phyloP scores from a whole-genome alignment of 345 rosid species.

The Salix arbutifolia region DNA sequence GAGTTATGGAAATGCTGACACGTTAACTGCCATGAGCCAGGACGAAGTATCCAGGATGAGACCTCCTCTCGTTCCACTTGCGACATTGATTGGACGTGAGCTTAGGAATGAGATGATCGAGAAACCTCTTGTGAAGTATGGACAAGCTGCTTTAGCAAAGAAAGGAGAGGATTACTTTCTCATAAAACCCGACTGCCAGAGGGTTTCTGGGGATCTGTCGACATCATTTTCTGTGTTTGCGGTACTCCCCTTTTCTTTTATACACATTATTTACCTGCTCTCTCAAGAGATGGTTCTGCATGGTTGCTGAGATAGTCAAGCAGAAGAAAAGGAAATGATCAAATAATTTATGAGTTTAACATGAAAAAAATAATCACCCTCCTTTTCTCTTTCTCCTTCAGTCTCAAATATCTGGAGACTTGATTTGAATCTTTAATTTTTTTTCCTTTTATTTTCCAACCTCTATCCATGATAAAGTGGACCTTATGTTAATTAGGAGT shows the following conservation, averaged over 20 bases:
- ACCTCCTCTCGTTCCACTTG: slow-evolving; percentile 82
- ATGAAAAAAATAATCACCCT: not conserved
- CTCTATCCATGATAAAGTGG: not conserved
- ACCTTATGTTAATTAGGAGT: not conserved
- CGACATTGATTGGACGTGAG: slow-evolving; percentile 87
- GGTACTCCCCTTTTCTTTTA: slow-evolving; percentile 37
- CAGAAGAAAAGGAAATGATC: not conserved
- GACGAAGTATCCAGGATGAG: slow-evolving; percentile 58
- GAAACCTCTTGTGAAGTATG: slow-evolving; percentile 81
- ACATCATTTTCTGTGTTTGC: slow-evolving; percentile 93
- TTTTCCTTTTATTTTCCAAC: not conserved
- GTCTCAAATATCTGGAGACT: not conserved
- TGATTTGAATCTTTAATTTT: not conserved
- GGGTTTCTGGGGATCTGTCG: slow-evolving; percentile 72
- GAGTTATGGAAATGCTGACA: slow-evolving; percentile 44
- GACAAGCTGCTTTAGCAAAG: slow-evolving; percentile 95
- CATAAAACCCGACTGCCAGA: slow-evolving; percentile 68
- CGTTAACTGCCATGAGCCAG: slow-evolving; percentile 59
- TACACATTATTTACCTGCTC: not conserved
- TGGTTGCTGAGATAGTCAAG: not conserved
- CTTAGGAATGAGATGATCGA: slow-evolving; percentile 80
- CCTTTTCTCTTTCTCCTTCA: not conserved
- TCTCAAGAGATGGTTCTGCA: not conserved
- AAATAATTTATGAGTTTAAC: not conserved
- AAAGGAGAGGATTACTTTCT: slow-evolving; percentile 97